Percentiles rank a stretch among this genome's conserved stretches.
These are phyloP conservation scores for Lithohypha guttulata DNA, from an alignment of 2,329 filamentous ascomycete species.

Conservation along the genomic window DNA sequence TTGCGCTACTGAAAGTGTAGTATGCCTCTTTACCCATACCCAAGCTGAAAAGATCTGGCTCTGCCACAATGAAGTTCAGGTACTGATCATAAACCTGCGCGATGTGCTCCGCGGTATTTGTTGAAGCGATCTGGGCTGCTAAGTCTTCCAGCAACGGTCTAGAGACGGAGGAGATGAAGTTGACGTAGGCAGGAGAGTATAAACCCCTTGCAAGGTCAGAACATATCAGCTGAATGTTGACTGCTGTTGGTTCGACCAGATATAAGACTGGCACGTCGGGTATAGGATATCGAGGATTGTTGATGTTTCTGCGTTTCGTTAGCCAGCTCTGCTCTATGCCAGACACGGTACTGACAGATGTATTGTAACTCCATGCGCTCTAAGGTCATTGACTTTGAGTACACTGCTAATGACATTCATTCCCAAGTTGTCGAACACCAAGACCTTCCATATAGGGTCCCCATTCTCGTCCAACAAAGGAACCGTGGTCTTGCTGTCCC, in stretches of 20 bases:
- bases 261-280: constrained; percentile 95
- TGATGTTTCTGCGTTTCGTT: constrained; percentile 54
- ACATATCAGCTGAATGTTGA: constrained; percentile 74
- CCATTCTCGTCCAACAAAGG: constrained; percentile 62
- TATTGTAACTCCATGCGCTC: constrained; percentile 91
- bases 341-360: constrained; percentile 57
- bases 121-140: constrained; percentile 71
- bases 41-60: constrained; percentile 89
- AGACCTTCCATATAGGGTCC: constrained; percentile 92
- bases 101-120: constrained; percentile 78
- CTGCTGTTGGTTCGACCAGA: constrained; percentile 74
- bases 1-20: constrained; percentile 64
- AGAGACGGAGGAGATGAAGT: constrained; percentile 90
- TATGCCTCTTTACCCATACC: constrained; percentile 91
- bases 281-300: constrained; percentile 72
- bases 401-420: constrained; percentile 96
- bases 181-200: constrained; percentile 90
- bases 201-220: constrained; percentile 75
- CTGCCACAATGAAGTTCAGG: constrained; percentile 90
- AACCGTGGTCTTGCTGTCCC: constrained; percentile 6
- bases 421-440: constrained; percentile 87
- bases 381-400: constrained; percentile 80
- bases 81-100: constrained; percentile 94
- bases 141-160: constrained; percentile 89
- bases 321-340: background rate